Percentiles rank a stretch among this genome's conserved stretches.
Evolutionary conservation across 106 monocot genomes (phyloP).

Genomic region (Posidonia australis): DNA sequence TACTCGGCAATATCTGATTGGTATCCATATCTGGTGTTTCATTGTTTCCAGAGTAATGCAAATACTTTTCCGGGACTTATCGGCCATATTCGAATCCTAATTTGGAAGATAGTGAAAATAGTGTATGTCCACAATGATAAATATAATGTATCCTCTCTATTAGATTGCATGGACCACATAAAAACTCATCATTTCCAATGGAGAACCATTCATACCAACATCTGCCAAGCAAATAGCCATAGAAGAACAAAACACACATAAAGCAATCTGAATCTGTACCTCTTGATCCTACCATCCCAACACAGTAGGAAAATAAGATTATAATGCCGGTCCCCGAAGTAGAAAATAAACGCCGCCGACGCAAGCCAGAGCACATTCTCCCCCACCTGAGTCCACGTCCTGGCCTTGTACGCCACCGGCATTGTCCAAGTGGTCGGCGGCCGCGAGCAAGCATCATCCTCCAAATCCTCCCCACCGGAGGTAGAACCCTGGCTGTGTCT

Average conservation of each 20-base stretch:
- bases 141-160: too few relatives aligned
- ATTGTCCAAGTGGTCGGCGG: background rate
- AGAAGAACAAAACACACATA: background rate
- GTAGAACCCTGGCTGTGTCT: conserved; percentile 18
- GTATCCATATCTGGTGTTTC: background rate
- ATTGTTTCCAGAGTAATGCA: background rate
- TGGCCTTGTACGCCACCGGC: conserved; percentile 1
- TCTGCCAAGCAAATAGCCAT: background rate
- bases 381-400: conserved; percentile 12
- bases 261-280: conserved; percentile 8
- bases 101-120: too few relatives aligned
- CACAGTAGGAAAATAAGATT: conserved; percentile 13
- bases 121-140: too few relatives aligned
- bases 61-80: background rate
- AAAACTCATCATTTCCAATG: background rate
- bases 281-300: conserved; percentile 16
- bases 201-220: background rate
- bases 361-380: conserved; percentile 24
- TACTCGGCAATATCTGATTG: background rate
- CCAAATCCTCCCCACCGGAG: conserved; percentile 13
- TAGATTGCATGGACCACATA: too few relatives aligned
- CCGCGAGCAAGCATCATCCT: conserved; percentile 15
- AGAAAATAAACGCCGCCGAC: conserved; percentile 17
- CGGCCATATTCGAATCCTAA: too few relatives aligned
- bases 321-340: conserved; percentile 16